Evolutionary conservation across 352 stramenopile genomes (phyloP).

Genomic region (Globisporangium ultimum): DNA sequence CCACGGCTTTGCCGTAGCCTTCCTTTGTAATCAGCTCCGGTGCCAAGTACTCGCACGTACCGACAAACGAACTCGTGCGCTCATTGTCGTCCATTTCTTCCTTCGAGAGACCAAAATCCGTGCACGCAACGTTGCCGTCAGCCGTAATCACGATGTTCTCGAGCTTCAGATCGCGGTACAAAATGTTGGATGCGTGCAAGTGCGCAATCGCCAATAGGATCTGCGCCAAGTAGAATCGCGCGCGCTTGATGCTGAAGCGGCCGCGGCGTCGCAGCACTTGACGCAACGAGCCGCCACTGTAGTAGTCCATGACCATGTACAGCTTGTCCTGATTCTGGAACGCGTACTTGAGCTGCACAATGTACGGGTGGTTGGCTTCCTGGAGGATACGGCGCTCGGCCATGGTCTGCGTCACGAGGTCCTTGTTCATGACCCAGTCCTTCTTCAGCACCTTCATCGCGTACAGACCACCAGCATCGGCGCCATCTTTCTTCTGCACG

Average conservation of each 20-base stretch:
- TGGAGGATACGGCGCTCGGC: slow-evolving; percentile 70
- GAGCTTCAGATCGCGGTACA: slow-evolving; percentile 74
- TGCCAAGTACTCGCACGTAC: slow-evolving; percentile 73
- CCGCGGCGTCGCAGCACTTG: slow-evolving; percentile 61
- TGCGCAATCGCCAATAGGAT: slow-evolving; percentile 68
- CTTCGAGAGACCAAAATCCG: slow-evolving; percentile 74
- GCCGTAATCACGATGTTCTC: slow-evolving; percentile 76
- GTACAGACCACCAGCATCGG: slow-evolving; percentile 56
- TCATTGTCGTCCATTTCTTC: slow-evolving; percentile 72
- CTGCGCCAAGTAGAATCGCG: slow-evolving; percentile 63
- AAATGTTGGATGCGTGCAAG: slow-evolving; percentile 57
- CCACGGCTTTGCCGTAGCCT: slow-evolving; percentile 64
- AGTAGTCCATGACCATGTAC: slow-evolving; percentile 84
- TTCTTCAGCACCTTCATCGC: slow-evolving; percentile 82
- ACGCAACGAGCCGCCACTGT: slow-evolving; percentile 64
- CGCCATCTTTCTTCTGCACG: slow-evolving; percentile 65
- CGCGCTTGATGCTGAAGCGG: slow-evolving; percentile 70
- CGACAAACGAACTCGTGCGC: slow-evolving; percentile 63
- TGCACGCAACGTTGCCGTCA: slow-evolving; percentile 68
- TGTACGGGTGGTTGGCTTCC: slow-evolving; percentile 74
- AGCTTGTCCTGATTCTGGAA: slow-evolving; percentile 82
- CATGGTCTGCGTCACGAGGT: slow-evolving; percentile 76
- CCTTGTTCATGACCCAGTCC: slow-evolving; percentile 81
- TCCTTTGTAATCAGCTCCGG: slow-evolving; percentile 72
- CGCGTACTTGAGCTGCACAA: slow-evolving; percentile 69